Base-by-base conservation (phyloP, 108 stramenopile genomes). In the Aurantiochytrium sp. region DNA sequence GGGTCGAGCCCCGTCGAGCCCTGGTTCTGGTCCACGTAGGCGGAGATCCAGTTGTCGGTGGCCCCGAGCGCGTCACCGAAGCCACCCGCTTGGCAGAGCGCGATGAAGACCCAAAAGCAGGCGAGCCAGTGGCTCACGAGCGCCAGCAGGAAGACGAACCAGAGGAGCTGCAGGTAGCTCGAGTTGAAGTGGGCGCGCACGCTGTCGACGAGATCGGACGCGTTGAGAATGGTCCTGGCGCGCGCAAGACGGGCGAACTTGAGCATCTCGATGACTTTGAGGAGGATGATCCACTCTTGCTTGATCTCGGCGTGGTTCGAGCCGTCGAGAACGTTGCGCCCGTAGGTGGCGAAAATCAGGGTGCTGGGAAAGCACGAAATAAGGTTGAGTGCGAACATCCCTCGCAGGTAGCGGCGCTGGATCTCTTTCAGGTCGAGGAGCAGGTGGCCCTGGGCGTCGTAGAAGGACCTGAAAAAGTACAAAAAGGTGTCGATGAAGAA, bases 401-500 rank as follows among this genome's bases (percentile, higher is more conserved):
- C 73, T 48, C 45, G 55, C 21, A 91, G 86, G 48, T 92, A 92
- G 19, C 55, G 45, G 36, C 27, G 55, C 68, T 85, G 55, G n/a
- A 92, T 91, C 24, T 87, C 55, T 12, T 69, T 30, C 34, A 91
- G 89, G 69, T 89, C 88, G 55, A 68, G 90, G 37, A 91, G 42
- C 3, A 92, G 69, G 22, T 50, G 24, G 4, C 90, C 90, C 0
- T 90, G 53, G 22, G 81, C 37, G 48, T 87, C 87, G 24, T 89
- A 52, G 54, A 88, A 89, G 22, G 92, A 89, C 45, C 93, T 85
- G 55, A 92, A 93, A 86, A 93, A 93, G 45, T 53, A 53, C 4
- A 93, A 41, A 85, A 93, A 92, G 10, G 91, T 91, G 55, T 93
- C 93, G 55, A 90, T 88, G 34, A 92, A 65, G 88, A 93, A 93